Percentiles rank a stretch among this genome's conserved stretches.
Conservation (phyloP, 331 rosid species). For the Arachis monticola region DNA sequence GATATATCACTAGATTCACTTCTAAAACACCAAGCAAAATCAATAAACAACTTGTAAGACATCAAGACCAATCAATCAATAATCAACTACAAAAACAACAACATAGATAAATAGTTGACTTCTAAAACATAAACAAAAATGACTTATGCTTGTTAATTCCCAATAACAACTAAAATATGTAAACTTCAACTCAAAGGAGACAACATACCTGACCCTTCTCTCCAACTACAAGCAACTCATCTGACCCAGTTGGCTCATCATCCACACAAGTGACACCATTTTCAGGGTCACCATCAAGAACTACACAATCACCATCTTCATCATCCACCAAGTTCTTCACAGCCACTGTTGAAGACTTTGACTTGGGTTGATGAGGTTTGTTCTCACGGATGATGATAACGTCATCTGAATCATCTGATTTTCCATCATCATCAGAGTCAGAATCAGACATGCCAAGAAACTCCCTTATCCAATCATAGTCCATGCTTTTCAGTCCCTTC, state of each 20-base stretch:
- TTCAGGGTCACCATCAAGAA: constrained; percentile 78
- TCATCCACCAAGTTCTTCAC: constrained; percentile 42
- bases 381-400: constrained; percentile 55
- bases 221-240: constrained; percentile 71
- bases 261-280: constrained; percentile 45
- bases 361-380: constrained; percentile 45
- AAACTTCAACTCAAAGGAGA: not conserved
- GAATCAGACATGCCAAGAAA: constrained; percentile 42
- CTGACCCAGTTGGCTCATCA: constrained; percentile 50
- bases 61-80: constrained; percentile 5
- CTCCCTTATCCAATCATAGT: constrained; percentile 56
- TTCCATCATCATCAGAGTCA: constrained; percentile 36
- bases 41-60: not conserved
- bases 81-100: not conserved
- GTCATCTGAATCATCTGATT: constrained; percentile 55
- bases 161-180: not conserved
- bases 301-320: constrained; percentile 47
- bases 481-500: not conserved
- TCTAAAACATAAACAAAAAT: too few relatives aligned
- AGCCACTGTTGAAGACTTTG: constrained; percentile 45
- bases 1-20: not conserved
- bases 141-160: not conserved
- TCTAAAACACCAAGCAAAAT: not conserved
- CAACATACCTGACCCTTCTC: constrained; percentile 79
- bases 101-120: too few relatives aligned